Conservation (phyloP, 768 basidiomycete genomes). For the Lactarius tabidus region DNA sequence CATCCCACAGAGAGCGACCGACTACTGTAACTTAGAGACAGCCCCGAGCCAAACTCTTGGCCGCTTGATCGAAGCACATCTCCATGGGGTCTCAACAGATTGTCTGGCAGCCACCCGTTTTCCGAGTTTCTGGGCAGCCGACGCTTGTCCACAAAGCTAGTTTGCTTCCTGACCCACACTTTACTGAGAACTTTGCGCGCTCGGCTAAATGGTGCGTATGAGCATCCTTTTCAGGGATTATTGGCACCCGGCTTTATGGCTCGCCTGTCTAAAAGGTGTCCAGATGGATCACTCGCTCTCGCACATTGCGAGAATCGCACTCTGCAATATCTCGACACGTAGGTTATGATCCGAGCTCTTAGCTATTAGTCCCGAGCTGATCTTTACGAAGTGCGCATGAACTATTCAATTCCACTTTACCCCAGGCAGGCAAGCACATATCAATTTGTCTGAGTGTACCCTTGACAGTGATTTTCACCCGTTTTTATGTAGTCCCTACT, state of each 20-base stretch:
- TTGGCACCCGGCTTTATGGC: conserved; percentile 1
- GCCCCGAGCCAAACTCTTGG: background rate
- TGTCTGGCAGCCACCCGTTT: conserved; percentile 21
- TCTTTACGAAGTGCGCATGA: conserved; percentile 7
- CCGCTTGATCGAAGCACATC: background rate
- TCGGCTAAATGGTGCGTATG: conserved; percentile 24
- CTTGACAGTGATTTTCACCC: conserved; percentile 1
- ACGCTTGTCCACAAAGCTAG: background rate
- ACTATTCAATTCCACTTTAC: background rate
- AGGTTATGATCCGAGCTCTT: conserved; percentile 25
- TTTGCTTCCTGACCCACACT: conserved; percentile 14
- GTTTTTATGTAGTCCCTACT: background rate
- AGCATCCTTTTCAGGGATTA: background rate
- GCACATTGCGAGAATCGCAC: conserved; percentile 67
- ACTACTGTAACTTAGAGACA: no score
- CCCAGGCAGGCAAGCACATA: conserved; percentile 9
- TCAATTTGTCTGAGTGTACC: background rate
- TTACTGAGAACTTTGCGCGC: conserved; percentile 25
- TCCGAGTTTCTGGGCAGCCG: conserved; percentile 18
- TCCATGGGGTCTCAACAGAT: conserved; percentile 10
- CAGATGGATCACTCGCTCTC: conserved; percentile 67
- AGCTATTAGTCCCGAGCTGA: background rate
- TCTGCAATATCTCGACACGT: conserved; percentile 55
- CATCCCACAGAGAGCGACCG: no score
- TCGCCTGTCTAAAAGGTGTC: conserved; percentile 48